Evolutionary conservation across 202 grass and related monocot species (phyloP).

Genomic region (Brachypodium distachyon): DNA sequence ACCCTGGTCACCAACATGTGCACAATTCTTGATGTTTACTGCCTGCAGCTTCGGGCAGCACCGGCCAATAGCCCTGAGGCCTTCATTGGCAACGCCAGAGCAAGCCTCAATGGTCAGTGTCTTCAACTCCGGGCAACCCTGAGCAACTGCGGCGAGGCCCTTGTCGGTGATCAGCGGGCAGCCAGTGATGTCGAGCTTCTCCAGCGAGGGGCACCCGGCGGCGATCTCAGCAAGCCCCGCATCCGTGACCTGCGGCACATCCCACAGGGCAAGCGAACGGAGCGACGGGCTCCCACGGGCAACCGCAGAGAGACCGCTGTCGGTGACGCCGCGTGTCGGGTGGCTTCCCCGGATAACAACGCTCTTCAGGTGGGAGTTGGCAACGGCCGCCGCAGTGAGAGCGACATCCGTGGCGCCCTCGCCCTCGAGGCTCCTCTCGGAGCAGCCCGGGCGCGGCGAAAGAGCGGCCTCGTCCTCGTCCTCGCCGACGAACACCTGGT

Average conservation of each 20-base stretch:
- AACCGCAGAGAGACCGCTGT: slow-evolving; percentile 59
- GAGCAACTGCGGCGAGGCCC: slow-evolving; percentile 42
- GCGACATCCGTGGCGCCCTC: slow-evolving; percentile 59
- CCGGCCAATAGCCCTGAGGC: slow-evolving; percentile 48
- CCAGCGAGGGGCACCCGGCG: slow-evolving; percentile 60
- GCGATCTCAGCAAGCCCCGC: slow-evolving; percentile 64
- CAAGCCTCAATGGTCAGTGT: slow-evolving; percentile 53
- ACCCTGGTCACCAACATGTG: slow-evolving; percentile 60
- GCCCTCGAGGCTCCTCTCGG: slow-evolving; percentile 51
- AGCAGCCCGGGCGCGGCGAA: background rate
- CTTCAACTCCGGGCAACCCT: slow-evolving; percentile 61
- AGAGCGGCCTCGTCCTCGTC: slow-evolving; percentile 25
- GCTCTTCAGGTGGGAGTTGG: slow-evolving; percentile 32
- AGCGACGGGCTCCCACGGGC: slow-evolving; percentile 60
- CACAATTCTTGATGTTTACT: slow-evolving; percentile 72
- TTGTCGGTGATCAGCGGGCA: slow-evolving; percentile 86
- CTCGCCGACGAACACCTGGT: slow-evolving; percentile 30
- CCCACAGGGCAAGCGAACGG: slow-evolving; percentile 55
- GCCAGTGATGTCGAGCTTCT: slow-evolving; percentile 61
- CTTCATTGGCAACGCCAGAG: slow-evolving; percentile 48
- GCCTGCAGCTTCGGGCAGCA: slow-evolving; percentile 64
- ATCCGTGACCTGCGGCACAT: slow-evolving; percentile 58
- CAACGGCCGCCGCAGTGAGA: slow-evolving; percentile 59
- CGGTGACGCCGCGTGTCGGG: slow-evolving; percentile 60
- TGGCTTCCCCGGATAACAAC: slow-evolving; percentile 60